These are phyloP conservation scores for Fusarium falciforme DNA, from an alignment of 2,329 filamentous ascomycete species.

Conservation along the genomic window DNA sequence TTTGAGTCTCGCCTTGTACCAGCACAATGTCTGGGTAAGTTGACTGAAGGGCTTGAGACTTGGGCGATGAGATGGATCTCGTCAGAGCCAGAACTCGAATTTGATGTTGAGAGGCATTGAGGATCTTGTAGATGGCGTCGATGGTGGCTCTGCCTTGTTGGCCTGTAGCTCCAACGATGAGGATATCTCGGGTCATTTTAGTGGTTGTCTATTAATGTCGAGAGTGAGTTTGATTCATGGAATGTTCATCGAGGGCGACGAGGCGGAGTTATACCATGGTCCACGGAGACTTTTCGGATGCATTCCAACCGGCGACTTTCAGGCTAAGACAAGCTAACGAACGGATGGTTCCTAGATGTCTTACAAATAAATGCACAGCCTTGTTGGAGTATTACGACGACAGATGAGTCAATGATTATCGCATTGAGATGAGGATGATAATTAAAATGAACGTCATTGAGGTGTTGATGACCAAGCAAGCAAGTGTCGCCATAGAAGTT, in stretches of 20 bases:
- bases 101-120: not conserved
- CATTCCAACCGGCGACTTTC: not conserved
- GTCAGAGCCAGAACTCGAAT: constrained; percentile 13
- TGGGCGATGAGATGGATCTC: constrained; percentile 4
- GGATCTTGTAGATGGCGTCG: constrained; percentile 7
- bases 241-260: not conserved
- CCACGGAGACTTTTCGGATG: constrained; percentile 21
- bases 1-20: constrained; percentile 16
- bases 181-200: constrained; percentile 18
- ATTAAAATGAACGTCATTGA: not conserved
- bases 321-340: not conserved
- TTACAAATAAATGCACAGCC: not conserved
- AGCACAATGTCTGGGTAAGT: constrained; percentile 10
- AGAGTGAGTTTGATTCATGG: not conserved
- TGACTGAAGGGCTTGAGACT: not conserved
- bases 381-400: not conserved
- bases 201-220: not conserved
- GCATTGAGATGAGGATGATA: not conserved
- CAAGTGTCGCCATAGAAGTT: not conserved
- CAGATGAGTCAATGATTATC: not conserved
- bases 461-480: not conserved
- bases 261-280: not conserved
- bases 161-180: constrained; percentile 28
- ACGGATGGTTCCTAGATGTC: not conserved
- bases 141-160: constrained; percentile 34